Base-by-base conservation (phyloP, 176 grass and related monocot species). In the Rhynchospora tenuis region DNA sequence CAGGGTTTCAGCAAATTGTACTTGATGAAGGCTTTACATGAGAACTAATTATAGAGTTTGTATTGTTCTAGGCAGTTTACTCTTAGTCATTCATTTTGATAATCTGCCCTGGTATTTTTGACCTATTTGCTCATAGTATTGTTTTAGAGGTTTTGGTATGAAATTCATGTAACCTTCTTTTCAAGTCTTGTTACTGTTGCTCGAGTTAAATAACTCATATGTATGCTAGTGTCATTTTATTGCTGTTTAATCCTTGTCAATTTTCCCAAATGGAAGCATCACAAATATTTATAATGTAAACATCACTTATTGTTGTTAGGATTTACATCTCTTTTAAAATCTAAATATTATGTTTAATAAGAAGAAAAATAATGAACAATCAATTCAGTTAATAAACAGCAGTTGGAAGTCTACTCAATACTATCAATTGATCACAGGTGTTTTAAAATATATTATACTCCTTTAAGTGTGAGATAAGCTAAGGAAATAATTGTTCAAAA, bases 11-110 rank as follows among this genome's bases (percentile, higher is more conserved):
- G 87, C 86, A 92, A 86, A 74, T 84, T 97, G 70, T 90, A 92
- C 69, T 84, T 94, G 76, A 94, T 97, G 90, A 97, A 97, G 88
- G 88, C 91, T 28, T 84, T 97, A 86, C 91, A 97, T 38, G 91
- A 97, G 57, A 89, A 93, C n/a, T 88, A 66, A 85, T 80, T 65
- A 75, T 33, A 7, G 45, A 59, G 46, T 24, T 48, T 63, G 1
- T 73, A 74, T 81, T 29, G 70, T 3, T 44, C 20, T 50, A 7
- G 59, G 45, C 33, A 44, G 16, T 19, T 84, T 74, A 64, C 26
- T 47, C 47, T 44, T 52, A 59, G 58, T 80, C 13, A 26, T 59
- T 64, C 51, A 78, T 59, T 84, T 79, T 61, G 26, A 83, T 64
- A 51, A 48, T 28, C 65, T 19, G 23, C 65, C 42, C 29, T 24